Evolutionary conservation across 1,284 basidiomycete species (phyloP).

Genomic region (Sporisorium reilianum): DNA sequence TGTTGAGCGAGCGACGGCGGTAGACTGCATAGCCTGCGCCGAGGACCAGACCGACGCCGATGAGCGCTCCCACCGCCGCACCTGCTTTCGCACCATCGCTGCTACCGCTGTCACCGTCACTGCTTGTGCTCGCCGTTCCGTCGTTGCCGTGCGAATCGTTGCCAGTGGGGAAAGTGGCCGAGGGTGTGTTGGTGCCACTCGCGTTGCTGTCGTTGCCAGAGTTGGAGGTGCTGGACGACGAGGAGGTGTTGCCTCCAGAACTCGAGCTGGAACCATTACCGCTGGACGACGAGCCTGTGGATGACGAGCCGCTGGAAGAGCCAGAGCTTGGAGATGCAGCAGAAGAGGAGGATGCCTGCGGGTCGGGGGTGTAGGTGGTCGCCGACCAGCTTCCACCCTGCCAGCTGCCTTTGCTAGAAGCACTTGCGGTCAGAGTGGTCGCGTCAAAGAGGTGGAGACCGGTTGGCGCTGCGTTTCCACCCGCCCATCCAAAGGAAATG

Average conservation of each 20-base stretch:
- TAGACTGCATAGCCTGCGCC: slow-evolving; percentile 58
- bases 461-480: slow-evolving; percentile 50
- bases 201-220: slow-evolving; percentile 4
- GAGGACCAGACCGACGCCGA: slow-evolving; percentile 57
- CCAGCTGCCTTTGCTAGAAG: slow-evolving; percentile 40
- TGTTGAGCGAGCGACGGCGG: slow-evolving; percentile 41
- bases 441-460: slow-evolving; percentile 54
- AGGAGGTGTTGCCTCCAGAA: slow-evolving; percentile 8
- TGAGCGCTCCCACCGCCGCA: slow-evolving; percentile 51
- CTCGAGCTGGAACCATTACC: slow-evolving; percentile 24
- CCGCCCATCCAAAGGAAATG: slow-evolving; percentile 58
- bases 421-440: slow-evolving; percentile 10
- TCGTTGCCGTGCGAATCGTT: neutral
- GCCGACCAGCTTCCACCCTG: slow-evolving; percentile 52
- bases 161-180: slow-evolving; percentile 28
- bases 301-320: neutral
- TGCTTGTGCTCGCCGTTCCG: slow-evolving; percentile 5
- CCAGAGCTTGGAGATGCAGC: neutral
- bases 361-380: slow-evolving; percentile 55
- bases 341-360: slow-evolving; percentile 18
- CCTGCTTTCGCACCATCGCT: slow-evolving; percentile 48
- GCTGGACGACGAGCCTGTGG: neutral
- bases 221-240: slow-evolving; percentile 15
- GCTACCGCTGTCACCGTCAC: neutral
- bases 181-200: slow-evolving; percentile 2